phyloP scores from a whole-genome alignment of 2,329 filamentous ascomycete species.

The Colletotrichum endophyticum region DNA sequence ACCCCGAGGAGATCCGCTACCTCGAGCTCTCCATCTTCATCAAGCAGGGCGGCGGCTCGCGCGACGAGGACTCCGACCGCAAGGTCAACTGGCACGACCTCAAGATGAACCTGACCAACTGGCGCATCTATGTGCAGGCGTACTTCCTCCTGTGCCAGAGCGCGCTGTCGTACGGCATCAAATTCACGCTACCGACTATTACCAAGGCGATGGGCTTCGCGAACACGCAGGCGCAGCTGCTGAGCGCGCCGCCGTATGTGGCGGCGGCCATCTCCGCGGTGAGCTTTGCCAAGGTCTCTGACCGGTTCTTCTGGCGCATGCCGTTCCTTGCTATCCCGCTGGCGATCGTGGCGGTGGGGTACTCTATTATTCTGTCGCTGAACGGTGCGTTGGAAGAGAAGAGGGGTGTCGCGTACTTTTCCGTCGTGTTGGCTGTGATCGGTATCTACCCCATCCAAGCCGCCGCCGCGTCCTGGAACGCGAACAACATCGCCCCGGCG shows the following conservation, averaged over 20 bases:
- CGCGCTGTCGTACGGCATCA: constrained; percentile 36
- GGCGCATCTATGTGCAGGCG: constrained; percentile 39
- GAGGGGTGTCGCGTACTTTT: constrained; percentile 16
- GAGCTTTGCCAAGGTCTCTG: constrained; percentile 67
- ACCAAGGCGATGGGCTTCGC: constrained; percentile 38
- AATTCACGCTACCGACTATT: constrained; percentile 42
- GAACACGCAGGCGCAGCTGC: constrained; percentile 31
- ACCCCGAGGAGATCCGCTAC: constrained; percentile 25
- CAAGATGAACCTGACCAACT: constrained; percentile 31
- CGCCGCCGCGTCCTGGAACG: constrained; percentile 19
- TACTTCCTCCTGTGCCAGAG: constrained; percentile 34
- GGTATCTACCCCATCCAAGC: constrained; percentile 23
- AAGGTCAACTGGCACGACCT: constrained; percentile 29
- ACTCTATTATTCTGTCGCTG: constrained; percentile 16
- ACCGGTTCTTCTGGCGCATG: constrained; percentile 68
- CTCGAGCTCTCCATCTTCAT: constrained; percentile 35
- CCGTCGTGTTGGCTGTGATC: constrained; percentile 15
- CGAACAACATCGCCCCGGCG: constrained; percentile 29
- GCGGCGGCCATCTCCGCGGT: constrained; percentile 55
- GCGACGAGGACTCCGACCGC: constrained; percentile 24
- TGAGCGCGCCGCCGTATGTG: constrained; percentile 29
- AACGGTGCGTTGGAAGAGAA: constrained; percentile 6
- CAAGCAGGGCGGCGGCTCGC: constrained; percentile 26
- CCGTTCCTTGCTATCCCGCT: constrained; percentile 32
- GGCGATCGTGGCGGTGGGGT: constrained; percentile 16